Base-by-base conservation (phyloP, 768 basidiomycete genomes). In the Cantharellus cinnabarinus region DNA sequence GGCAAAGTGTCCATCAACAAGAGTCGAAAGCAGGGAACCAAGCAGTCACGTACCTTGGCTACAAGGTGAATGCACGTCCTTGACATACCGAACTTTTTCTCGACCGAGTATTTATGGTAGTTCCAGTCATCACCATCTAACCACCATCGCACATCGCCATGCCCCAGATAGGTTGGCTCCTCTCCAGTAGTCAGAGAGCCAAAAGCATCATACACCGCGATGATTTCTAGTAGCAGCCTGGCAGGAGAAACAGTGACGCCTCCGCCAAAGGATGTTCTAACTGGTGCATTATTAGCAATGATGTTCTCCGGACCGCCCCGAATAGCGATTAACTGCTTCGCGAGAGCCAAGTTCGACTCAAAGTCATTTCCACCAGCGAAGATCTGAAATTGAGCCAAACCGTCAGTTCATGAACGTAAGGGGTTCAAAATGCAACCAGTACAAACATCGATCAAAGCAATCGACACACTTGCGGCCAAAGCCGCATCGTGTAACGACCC, bases 1-100 rank as follows among this genome's bases (percentile, higher is more conserved):
- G 20, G 20, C 20, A 48, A 48, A 48, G 44, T 10, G 10, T 48
- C 10, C 10, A 48, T 7, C 7, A 54, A 37, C 35, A 10, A 54
- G 7, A 54, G 14, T 1, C 35, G 10, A 54, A 54, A 7, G 38
- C 10, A 10, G 14, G 35, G 52, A 54, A 10, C 10, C 10, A 54
- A 1, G 52, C 52, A 54, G 35, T 14, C 1, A 37, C 10, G 57
- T 59, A 70, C 68, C 62, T 66, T 63, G 52, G 69, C 67, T 41
- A 70, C 65, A 42, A 67, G 51, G 15, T 66, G 65, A 14, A 70
- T 60, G 54, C 67, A 63, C 41, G 58, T 59, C 57, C 69, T 69
- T 42, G 67, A 70, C 59, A 70, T 71, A 50, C 75, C 76, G 65
- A 75, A 73, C 59, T 72, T 71, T 62, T 69, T 73, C 65, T 78